phyloP scores from a whole-genome alignment of 202 grass and related monocot species.

The Panicum virgatum region DNA sequence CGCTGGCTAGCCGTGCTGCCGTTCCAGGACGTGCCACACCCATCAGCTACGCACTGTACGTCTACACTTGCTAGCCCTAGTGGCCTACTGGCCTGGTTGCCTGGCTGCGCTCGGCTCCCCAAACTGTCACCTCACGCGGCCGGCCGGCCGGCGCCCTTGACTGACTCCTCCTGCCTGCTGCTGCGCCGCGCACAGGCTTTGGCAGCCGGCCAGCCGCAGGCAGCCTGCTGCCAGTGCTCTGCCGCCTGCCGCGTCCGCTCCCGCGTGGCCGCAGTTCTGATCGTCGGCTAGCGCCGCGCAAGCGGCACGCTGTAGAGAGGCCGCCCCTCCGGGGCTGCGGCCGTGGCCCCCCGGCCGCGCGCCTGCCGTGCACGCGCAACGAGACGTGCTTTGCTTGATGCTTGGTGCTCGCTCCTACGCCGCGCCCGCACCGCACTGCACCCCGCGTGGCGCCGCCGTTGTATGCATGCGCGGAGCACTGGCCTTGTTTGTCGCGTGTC shows the following conservation, averaged over 20 bases:
- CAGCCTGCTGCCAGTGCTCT: slow-evolving; percentile 24
- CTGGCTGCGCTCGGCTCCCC: not conserved
- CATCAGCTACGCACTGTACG: not conserved
- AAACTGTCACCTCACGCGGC: slow-evolving; percentile 32
- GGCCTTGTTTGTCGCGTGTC: no score
- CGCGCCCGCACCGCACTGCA: not conserved
- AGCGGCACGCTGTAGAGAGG: slow-evolving; percentile 2
- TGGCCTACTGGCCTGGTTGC: not conserved
- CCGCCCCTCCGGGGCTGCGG: not conserved
- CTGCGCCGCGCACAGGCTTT: slow-evolving; percentile 42
- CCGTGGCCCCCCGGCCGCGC: not conserved
- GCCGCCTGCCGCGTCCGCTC: not conserved
- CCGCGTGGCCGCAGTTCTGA: slow-evolving; percentile 42
- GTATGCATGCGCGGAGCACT: slow-evolving; percentile 29
- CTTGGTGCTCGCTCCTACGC: slow-evolving; percentile 3
- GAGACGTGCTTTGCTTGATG: slow-evolving; percentile 28
- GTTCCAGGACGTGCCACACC: no score
- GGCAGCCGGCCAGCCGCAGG: not conserved
- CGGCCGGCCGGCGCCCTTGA: slow-evolving; percentile 35
- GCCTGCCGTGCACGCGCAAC: slow-evolving; percentile 48
- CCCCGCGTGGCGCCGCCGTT: slow-evolving; percentile 21
- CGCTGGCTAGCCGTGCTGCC: no score
- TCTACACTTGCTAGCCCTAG: no score
- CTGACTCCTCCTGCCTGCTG: not conserved
- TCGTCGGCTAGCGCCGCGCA: slow-evolving; percentile 34